phyloP scores from a whole-genome alignment of 208 protist species.

The Leishmania amazonensis region DNA sequence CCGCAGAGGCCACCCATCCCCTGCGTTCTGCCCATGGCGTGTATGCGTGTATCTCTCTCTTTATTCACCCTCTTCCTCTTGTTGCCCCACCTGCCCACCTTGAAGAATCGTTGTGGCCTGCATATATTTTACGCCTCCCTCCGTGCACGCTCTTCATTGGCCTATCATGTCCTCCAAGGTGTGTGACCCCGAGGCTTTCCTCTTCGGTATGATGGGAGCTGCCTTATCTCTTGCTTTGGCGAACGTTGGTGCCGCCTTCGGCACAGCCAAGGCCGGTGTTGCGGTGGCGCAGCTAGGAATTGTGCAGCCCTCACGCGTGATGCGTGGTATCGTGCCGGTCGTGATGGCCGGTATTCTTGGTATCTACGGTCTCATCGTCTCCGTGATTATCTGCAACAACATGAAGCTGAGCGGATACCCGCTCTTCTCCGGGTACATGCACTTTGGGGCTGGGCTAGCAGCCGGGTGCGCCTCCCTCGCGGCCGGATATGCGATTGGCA shows the following conservation, averaged over 20 bases:
- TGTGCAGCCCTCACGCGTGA: constrained; percentile 92
- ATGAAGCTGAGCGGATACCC: constrained; percentile 74
- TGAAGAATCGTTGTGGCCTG: neutral
- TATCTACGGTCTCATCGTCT: constrained; percentile 89
- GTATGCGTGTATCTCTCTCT: neutral
- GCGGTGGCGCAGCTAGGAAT: constrained; percentile 97
- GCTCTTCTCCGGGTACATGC: constrained; percentile 92
- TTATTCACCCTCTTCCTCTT: neutral
- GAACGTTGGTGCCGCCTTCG: constrained; percentile 98
- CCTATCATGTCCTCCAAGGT: constrained; percentile 16
- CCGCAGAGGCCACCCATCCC: neutral
- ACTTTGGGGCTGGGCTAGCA: constrained; percentile 96
- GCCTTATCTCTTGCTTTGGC: constrained; percentile 85
- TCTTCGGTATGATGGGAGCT: constrained; percentile 97
- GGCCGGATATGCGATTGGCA: constrained; percentile 98
- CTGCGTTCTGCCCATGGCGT: neutral
- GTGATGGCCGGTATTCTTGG: constrained; percentile 95
- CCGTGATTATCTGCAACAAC: constrained; percentile 89
- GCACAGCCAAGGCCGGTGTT: constrained; percentile 97
- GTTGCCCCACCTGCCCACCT: neutral
- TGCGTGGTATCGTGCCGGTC: constrained; percentile 92
- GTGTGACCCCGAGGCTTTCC: constrained; percentile 68
- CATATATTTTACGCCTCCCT: neutral
- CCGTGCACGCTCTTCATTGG: neutral
- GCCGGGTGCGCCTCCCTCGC: constrained; percentile 95